Evolutionary conservation across 768 basidiomycete genomes (phyloP), one percentile per base, ranked within the genome.

Genomic region (Coprinellus aureogranulatus): DNA sequence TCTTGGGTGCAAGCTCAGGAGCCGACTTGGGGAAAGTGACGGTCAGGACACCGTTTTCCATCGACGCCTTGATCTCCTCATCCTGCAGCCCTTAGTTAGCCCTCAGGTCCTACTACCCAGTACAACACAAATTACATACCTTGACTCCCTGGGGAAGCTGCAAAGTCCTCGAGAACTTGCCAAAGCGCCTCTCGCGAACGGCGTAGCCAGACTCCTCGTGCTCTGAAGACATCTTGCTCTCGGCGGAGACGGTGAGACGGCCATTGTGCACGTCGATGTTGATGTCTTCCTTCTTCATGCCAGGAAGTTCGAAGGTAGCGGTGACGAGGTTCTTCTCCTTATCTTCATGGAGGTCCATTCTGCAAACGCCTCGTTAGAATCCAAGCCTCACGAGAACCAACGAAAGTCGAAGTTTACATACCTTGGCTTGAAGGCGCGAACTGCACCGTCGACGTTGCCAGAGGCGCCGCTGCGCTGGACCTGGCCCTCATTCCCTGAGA

Each of bases 251-350:
- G 53, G 65, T 77, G 48, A 85, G 75, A 2, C 74, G 68, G 59
- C 76, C 75, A 58, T 77, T 71, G 54, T 75, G 72, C 20, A 81
- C 60, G 53, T 83, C 80, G 55, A 84, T 75, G 42, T 67, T 67
- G 34, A 83, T 69, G 60, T 83, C 68, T 31, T 80, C 76, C 23
- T 76, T 74, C 57, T 69, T 72, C 39, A 84, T 11, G 23, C 81
- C 81, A 1, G 83, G 81, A 4, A 84, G 67, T 61, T 84, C 83
- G 61, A 85, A 81, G 9, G 73, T 65, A 41, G 81, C 83, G 1
- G 76, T 80, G 45, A 84, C 76, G 34, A 66, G 63, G 63, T 80
- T 78, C 27, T 59, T 66, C n/a, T 76, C 70, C 1, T 62, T 42
- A 56, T 80, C 67, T 58, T 83, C 80, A 62, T 78, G 75, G 6